Percentiles rank a stretch among this genome's conserved stretches.
These are phyloP conservation scores for Euphorbia peplus DNA, from an alignment of 345 rosid species.

Conservation along the genomic window DNA sequence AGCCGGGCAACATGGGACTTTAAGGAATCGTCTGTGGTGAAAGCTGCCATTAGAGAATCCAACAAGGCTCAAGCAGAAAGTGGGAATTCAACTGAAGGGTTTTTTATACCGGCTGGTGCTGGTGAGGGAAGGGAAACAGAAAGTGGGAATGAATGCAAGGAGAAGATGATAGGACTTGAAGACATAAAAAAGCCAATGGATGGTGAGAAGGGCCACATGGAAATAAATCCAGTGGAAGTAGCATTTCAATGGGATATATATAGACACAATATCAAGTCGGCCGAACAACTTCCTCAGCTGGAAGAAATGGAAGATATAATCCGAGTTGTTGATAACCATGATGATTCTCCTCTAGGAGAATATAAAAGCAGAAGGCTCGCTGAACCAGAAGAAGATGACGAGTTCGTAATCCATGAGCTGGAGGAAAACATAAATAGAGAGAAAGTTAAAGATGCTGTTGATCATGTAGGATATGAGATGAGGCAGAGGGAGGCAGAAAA, in stretches of 20 bases:
- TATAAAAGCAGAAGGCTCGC: slow-evolving; percentile 31
- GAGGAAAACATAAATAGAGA: slow-evolving; percentile 16
- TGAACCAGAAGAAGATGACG: slow-evolving; percentile 29
- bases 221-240: slow-evolving; percentile 32
- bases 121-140: slow-evolving; percentile 25
- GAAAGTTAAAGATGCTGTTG: slow-evolving; percentile 14
- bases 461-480: slow-evolving; percentile 13
- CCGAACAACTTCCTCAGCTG: slow-evolving; percentile 27
- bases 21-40: slow-evolving; percentile 13
- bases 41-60: slow-evolving; percentile 25
- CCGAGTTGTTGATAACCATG: slow-evolving; percentile 23
- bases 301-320: slow-evolving; percentile 34
- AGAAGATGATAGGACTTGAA: slow-evolving; percentile 20
- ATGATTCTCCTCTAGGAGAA: slow-evolving; percentile 26
- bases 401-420: slow-evolving; percentile 27
- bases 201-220: slow-evolving; percentile 29
- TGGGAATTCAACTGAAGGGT: slow-evolving; percentile 25
- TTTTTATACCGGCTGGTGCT: slow-evolving; percentile 12
- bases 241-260: slow-evolving; percentile 24
- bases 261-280: slow-evolving; percentile 21
- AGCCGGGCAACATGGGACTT: slow-evolving; percentile 22
- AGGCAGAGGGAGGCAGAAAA: slow-evolving; percentile 19
- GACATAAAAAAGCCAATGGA: slow-evolving; percentile 34
- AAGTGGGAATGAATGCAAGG: slow-evolving; percentile 31
- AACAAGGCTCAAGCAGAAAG: slow-evolving; percentile 27